Percentiles rank a stretch among this genome's conserved stretches.
These are phyloP conservation scores for Oemleria cerasiformis DNA, from an alignment of 306 rosid species.

Conservation along the genomic window DNA sequence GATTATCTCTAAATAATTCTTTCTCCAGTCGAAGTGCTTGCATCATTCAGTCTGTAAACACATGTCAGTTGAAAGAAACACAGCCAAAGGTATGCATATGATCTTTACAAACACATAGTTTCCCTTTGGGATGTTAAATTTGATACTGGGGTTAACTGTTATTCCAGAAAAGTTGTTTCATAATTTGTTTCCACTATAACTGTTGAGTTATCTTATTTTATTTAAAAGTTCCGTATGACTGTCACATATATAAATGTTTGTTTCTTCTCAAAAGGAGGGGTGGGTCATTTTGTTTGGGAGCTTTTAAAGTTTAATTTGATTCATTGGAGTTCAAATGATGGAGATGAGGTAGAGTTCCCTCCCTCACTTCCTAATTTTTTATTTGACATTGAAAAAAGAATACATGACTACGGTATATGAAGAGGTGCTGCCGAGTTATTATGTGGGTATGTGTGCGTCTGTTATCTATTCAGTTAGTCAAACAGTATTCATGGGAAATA, in stretches of 20 bases:
- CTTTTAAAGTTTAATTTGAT: too few relatives aligned
- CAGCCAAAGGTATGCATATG: constrained; percentile 42
- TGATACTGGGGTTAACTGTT: neutral
- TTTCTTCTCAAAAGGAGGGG: too few relatives aligned
- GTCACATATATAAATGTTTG: too few relatives aligned
- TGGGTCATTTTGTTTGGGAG: too few relatives aligned
- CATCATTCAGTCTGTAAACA: constrained; percentile 55
- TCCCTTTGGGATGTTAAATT: neutral
- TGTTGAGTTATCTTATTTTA: neutral
- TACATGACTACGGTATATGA: neutral
- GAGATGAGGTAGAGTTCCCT: neutral
- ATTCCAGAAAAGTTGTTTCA: neutral
- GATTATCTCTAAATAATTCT: constrained; percentile 54
- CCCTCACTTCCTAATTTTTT: neutral
- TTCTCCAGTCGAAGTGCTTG: constrained; percentile 66
- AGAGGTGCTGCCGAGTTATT: neutral
- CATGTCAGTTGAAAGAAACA: constrained; percentile 41
- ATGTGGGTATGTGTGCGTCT: neutral
- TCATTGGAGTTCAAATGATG: neutral
- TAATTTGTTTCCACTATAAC: neutral
- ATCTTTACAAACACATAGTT: neutral
- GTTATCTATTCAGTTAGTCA: neutral
- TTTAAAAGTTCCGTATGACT: neutral
- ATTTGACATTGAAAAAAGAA: neutral
- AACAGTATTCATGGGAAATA: neutral